A percentile compares a stretch with the other conserved stretches of the same genome.
Conservation (phyloP, 306 rosid species). For the Phaseolus lunatus region DNA sequence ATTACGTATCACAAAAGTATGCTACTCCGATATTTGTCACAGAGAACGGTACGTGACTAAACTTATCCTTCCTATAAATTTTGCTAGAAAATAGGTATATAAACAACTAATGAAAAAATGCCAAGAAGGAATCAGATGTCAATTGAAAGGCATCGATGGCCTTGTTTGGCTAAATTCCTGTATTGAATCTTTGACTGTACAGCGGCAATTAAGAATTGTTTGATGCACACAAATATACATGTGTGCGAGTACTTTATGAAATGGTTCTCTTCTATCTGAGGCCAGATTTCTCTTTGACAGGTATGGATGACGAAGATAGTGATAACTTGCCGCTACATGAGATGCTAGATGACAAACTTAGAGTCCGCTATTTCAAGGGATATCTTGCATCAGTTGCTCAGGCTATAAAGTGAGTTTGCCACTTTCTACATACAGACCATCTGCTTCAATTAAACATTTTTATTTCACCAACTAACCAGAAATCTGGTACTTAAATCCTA, state of each 20-base stretch:
- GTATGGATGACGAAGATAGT: slow-evolving; percentile 90
- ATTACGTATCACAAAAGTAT: slow-evolving; percentile 72
- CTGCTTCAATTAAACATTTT: slow-evolving; percentile 13
- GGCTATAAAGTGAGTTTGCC: slow-evolving; percentile 76
- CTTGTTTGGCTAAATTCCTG: neutral
- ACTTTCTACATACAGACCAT: slow-evolving; percentile 23
- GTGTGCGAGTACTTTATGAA: too few relatives aligned
- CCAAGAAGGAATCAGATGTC: neutral
- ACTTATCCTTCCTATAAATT: slow-evolving; percentile 12
- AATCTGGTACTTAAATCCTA: too few relatives aligned
- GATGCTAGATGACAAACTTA: slow-evolving; percentile 84
- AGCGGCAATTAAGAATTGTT: neutral
- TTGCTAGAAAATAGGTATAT: slow-evolving; percentile 1
- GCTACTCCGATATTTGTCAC: slow-evolving; percentile 70
- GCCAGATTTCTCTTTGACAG: slow-evolving; percentile 53
- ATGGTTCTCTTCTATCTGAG: slow-evolving; percentile 13
- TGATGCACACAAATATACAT: neutral
- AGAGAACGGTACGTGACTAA: slow-evolving; percentile 76
- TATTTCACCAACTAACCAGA: slow-evolving; percentile 24
- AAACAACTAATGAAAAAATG: slow-evolving; percentile 1
- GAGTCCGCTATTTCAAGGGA: slow-evolving; percentile 70
- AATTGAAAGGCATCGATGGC: neutral
- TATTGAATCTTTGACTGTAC: neutral
- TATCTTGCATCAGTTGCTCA: slow-evolving; percentile 74
- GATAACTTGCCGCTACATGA: slow-evolving; percentile 65